Conservation (phyloP, 2,329 filamentous ascomycete species). For the Pyrenophora tritici-repentis region DNA sequence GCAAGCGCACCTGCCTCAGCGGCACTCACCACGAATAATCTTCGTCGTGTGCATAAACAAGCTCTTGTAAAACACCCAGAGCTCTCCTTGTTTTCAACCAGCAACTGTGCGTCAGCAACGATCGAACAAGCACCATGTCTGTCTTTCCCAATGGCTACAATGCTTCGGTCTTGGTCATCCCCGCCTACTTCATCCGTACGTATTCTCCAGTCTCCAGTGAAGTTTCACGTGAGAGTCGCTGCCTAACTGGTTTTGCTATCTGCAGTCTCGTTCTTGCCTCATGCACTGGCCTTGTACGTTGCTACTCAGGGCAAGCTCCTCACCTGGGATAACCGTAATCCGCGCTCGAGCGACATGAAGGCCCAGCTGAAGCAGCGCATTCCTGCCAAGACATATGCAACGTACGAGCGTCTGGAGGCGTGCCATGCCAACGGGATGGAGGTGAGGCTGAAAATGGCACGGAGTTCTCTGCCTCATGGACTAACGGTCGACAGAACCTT, state of each 20-base stretch:
- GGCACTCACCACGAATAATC: no score
- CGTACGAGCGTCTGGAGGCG: slow-evolving; percentile 52
- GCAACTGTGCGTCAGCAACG: neutral
- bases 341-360: slow-evolving; percentile 45
- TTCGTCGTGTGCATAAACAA: no score
- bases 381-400: slow-evolving; percentile 44
- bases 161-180: slow-evolving; percentile 52
- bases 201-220: neutral
- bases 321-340: slow-evolving; percentile 52
- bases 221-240: neutral
- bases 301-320: slow-evolving; percentile 44
- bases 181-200: slow-evolving; percentile 47
- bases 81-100: neutral
- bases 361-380: slow-evolving; percentile 46
- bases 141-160: slow-evolving; percentile 37
- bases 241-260: slow-evolving; percentile 2
- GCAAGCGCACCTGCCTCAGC: no score
- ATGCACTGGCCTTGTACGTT: slow-evolving; percentile 46
- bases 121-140: slow-evolving; percentile 14
- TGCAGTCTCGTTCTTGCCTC: slow-evolving; percentile 47
- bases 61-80: no score
- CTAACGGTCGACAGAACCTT: slow-evolving; percentile 40
- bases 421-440: slow-evolving; percentile 55
- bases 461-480: neutral
- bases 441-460: slow-evolving; percentile 2